These are phyloP conservation scores for Trichoderma sp. DNA, from an alignment of 2,329 filamentous ascomycete species.

Conservation along the genomic window DNA sequence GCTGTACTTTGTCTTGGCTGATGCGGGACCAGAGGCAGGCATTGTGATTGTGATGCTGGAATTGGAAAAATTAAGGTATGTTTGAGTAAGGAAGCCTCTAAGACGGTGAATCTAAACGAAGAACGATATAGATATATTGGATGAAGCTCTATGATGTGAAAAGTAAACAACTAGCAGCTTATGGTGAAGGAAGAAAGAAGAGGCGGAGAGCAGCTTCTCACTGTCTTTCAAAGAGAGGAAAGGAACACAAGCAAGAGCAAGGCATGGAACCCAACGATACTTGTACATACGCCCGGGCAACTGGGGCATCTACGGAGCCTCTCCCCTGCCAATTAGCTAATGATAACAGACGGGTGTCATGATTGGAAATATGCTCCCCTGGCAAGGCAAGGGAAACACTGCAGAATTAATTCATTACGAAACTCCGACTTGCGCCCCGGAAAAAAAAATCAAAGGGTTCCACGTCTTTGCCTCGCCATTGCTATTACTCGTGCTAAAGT, in stretches of 20 bases:
- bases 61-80: background rate
- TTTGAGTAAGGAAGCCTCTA: background rate
- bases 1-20: slow-evolving; percentile 38
- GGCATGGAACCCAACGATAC: background rate
- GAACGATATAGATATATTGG: background rate
- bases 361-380: background rate
- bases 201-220: background rate
- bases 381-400: background rate
- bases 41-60: background rate
- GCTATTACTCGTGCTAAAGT: background rate
- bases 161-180: background rate
- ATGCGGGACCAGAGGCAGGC: background rate
- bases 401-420: slow-evolving; percentile 4
- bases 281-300: background rate
- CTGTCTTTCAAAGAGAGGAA: background rate
- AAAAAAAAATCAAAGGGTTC: background rate
- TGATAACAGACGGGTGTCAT: background rate
- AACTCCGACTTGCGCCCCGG: background rate
- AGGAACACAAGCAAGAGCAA: background rate
- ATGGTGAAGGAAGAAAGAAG: background rate
- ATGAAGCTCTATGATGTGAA: background rate
- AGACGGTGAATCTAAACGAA: background rate
- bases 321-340: slow-evolving; percentile 10
- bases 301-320: background rate
- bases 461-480: background rate